Evolutionary conservation across 805 yeast species (phyloP).

Genomic region (Kodamaea fukazawae): DNA sequence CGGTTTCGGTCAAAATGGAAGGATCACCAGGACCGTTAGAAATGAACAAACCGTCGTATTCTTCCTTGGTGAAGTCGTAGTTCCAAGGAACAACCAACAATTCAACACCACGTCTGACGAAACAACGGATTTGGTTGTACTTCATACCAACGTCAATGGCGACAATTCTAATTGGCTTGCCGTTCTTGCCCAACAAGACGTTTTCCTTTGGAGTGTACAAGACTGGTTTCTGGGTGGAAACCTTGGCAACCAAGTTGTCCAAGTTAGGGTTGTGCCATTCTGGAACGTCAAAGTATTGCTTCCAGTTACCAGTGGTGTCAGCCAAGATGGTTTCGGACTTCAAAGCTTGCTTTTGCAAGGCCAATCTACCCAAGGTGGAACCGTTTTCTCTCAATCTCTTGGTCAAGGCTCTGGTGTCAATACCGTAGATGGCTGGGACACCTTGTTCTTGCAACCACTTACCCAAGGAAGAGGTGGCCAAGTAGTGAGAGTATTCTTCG

Average conservation of each 20-base stretch:
- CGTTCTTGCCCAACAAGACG: conserved; percentile 57
- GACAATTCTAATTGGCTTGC: conserved; percentile 74
- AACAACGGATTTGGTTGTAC: conserved; percentile 95
- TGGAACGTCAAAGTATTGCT: conserved; percentile 61
- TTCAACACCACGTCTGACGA: conserved; percentile 94
- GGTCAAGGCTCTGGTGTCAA: conserved; percentile 93
- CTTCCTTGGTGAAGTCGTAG: conserved; percentile 74
- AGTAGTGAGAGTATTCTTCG: conserved; percentile 89
- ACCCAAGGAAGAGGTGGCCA: conserved; percentile 90
- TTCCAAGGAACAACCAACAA: conserved; percentile 95
- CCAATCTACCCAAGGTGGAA: conserved; percentile 87
- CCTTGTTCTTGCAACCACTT: conserved; percentile 90
- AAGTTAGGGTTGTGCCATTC: conserved; percentile 94
- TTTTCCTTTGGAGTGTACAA: conserved; percentile 69
- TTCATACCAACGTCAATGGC: conserved; percentile 98
- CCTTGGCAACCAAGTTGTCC: conserved; percentile 87
- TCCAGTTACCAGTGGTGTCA: conserved; percentile 48
- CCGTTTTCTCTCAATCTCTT: conserved; percentile 91
- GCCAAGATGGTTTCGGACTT: conserved; percentile 31
- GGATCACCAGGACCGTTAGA: conserved; percentile 99
- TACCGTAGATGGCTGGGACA: conserved; percentile 95
- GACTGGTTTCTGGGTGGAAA: conserved; percentile 74
- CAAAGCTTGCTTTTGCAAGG: conserved; percentile 49
- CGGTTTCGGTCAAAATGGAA: conserved; percentile 69
- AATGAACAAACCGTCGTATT: conserved; percentile 91